Base-by-base conservation (phyloP, 768 basidiomycete genomes). In the Xerocomellus intermedius region DNA sequence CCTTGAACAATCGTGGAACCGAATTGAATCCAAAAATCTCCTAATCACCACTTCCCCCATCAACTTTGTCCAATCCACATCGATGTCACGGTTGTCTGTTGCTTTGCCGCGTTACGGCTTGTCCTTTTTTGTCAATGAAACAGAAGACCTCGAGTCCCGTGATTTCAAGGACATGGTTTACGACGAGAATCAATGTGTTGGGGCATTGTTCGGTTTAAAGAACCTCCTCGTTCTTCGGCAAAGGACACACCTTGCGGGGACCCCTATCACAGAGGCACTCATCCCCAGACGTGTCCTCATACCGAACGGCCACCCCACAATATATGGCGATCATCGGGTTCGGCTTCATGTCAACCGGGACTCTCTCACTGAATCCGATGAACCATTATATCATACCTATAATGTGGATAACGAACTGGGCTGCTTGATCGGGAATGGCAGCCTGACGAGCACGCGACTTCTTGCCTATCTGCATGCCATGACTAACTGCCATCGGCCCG, bases 141-240 rank as follows among this genome's bases (percentile, higher is more conserved):
- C 28, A 1, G 55, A 57, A 24, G 54, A 64, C 10, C 58, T 80
- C 8, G 70, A 79, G 52, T 78, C 73, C 24, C 55, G 47, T 10
- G 76, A 77, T 44, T 64, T 76, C 43, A 69, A 67, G 7, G 65
- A 64, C 17, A 77, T 76, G 68, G 60, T 74, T 16, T 61, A 78
- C 12, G 75, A 78, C 37, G 12, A 48, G 5, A 42, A 65, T 32
- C 79, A 79, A 52, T 74, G 65, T 0, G 57, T 64, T 10, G 77
- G 75, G 1, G 71, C 77, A 2, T 64, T 82, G 59, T 64, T 76
- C 41, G 79, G 80, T 10, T 57, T 81, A 39, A 30, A 36, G 9
- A 67, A 52, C 30, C 72, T 64, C 41, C 72, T 77, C 42, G 65
- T 80, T 8, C 16, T 42, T 26, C 42, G 24, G 21, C 26, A 26